These are phyloP conservation scores for Talaromyces thailandensis DNA, from an alignment of 495 filamentous ascomycete genomes.

Conservation along the genomic window DNA sequence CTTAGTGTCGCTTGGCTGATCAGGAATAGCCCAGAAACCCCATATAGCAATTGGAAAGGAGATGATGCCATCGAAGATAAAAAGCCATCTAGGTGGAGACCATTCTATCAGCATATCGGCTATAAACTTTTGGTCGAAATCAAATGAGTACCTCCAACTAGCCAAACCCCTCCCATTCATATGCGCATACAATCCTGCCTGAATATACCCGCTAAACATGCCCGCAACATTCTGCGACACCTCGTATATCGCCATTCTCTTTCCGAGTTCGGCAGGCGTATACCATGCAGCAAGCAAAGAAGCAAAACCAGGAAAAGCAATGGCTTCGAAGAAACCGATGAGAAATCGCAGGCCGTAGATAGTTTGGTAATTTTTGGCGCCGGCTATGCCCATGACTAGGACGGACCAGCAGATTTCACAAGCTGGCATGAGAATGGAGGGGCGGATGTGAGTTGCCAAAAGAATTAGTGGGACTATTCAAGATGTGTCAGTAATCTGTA, in stretches of 20 bases:
- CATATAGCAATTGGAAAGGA: background rate
- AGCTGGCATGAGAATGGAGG: constrained; percentile 42
- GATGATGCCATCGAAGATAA: constrained; percentile 1
- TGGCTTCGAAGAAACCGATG: background rate
- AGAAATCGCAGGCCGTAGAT: background rate
- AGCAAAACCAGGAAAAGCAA: background rate
- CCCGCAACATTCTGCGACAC: background rate
- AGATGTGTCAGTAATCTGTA: background rate
- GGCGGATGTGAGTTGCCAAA: constrained; percentile 37
- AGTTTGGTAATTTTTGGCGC: background rate
- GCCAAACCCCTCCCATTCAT: background rate
- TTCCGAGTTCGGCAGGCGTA: background rate
- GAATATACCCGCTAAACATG: constrained; percentile 3
- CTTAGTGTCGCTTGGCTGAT: background rate
- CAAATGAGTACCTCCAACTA: background rate
- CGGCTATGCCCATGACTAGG: constrained; percentile 1
- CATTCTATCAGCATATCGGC: background rate
- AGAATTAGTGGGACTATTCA: constrained; percentile 37
- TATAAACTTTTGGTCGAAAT: background rate
- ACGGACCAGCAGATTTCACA: constrained; percentile 22
- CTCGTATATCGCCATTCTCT: background rate
- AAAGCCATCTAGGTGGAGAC: background rate
- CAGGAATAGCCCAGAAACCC: background rate
- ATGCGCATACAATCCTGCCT: background rate
- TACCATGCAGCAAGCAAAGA: background rate